Evolutionary conservation across 306 rosid species (phyloP).

Genomic region (Quercus aquifolioides): DNA sequence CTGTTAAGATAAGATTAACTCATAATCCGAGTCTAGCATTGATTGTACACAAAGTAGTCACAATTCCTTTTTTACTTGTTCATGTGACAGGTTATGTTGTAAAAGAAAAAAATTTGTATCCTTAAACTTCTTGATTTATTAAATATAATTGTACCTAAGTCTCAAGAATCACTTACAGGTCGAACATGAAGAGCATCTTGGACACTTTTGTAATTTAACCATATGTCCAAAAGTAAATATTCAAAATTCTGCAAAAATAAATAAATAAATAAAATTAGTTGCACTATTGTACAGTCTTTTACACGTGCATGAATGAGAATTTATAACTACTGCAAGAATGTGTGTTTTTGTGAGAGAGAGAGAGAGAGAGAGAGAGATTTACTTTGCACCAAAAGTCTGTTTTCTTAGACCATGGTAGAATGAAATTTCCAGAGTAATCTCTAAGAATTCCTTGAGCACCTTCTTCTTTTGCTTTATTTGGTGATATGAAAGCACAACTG

Average conservation of each 20-base stretch:
- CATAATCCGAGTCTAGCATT: background rate
- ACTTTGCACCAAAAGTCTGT: slow-evolving; percentile 4
- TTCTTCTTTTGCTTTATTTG: background rate
- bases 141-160: background rate
- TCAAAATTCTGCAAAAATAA: slow-evolving; percentile 13
- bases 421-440: background rate
- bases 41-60: too few species aligned
- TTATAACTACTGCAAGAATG: background rate
- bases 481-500: slow-evolving; percentile 22
- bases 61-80: too few species aligned
- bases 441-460: slow-evolving; percentile 11
- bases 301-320: too few species aligned
- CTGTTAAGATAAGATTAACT: background rate
- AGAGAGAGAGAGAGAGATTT: background rate
- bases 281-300: too few species aligned
- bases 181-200: slow-evolving; percentile 25
- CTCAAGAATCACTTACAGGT: background rate
- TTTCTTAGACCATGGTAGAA: background rate
- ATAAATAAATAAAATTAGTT: background rate
- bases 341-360: too few species aligned
- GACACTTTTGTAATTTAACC: slow-evolving; percentile 15
- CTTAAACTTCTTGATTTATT: background rate
- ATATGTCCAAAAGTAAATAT: slow-evolving; percentile 1
- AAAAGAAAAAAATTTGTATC: too few species aligned
- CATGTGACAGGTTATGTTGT: too few species aligned